Evolutionary conservation across 352 stramenopile genomes (phyloP).

Genomic region (Phytopythium cucurbitacearum): DNA sequence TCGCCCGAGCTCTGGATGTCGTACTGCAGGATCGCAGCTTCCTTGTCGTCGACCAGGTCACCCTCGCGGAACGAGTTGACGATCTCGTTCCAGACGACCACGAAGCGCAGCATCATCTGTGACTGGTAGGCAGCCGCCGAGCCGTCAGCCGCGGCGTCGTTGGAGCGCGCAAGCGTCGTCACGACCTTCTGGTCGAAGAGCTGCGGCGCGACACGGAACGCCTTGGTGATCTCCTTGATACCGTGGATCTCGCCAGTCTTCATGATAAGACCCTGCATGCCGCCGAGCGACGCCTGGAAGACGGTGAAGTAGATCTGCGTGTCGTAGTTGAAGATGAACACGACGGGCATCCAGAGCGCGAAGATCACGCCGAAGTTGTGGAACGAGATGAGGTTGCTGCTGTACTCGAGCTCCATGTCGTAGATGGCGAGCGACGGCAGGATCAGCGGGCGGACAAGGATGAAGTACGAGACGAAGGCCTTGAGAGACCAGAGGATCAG

Average conservation of each 20-base stretch:
- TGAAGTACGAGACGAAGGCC: slow-evolving; percentile 66
- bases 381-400: slow-evolving; percentile 57
- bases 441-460: slow-evolving; percentile 59
- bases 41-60: slow-evolving; percentile 70
- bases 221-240: slow-evolving; percentile 62
- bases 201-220: slow-evolving; percentile 57
- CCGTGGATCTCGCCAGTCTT: slow-evolving; percentile 70
- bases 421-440: slow-evolving; percentile 68
- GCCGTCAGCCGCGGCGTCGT: slow-evolving; percentile 39
- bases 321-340: slow-evolving; percentile 81
- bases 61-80: slow-evolving; percentile 76
- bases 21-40: slow-evolving; percentile 67
- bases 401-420: slow-evolving; percentile 58
- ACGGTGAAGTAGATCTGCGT: slow-evolving; percentile 79
- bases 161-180: slow-evolving; percentile 52
- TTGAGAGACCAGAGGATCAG: slow-evolving; percentile 54
- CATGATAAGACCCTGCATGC: slow-evolving; percentile 52
- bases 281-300: slow-evolving; percentile 57
- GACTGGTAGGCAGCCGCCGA: slow-evolving; percentile 49
- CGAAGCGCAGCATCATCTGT: slow-evolving; percentile 77
- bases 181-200: slow-evolving; percentile 75
- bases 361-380: slow-evolving; percentile 64
- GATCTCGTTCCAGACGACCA: slow-evolving; percentile 78
- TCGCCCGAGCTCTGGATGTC: slow-evolving; percentile 68
- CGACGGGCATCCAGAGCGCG: slow-evolving; percentile 56